A percentile compares a stretch with the other conserved stretches of the same genome.
phyloP scores from a whole-genome alignment of 208 protist species.

The Trypanosoma vivax region DNA sequence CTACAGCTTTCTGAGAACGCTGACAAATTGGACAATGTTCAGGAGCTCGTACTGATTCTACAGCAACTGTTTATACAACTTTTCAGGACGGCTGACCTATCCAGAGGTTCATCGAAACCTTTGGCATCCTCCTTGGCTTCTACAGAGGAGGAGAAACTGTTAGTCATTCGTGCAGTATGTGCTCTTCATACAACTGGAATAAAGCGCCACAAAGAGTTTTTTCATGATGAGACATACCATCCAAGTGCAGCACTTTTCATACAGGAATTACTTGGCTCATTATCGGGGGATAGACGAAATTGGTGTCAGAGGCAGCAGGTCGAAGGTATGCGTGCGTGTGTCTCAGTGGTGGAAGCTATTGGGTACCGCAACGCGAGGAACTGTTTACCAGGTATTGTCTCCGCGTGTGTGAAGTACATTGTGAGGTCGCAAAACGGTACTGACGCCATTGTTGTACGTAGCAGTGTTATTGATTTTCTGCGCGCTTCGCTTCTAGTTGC shows the following conservation, averaged over 20 bases:
- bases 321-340: slow-evolving; percentile 48
- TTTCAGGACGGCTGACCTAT: slow-evolving; percentile 27
- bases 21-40: slow-evolving; percentile 31
- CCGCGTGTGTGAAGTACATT: slow-evolving; percentile 61
- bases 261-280: slow-evolving; percentile 63
- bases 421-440: slow-evolving; percentile 56
- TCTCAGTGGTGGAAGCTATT: slow-evolving; percentile 45
- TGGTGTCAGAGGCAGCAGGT: slow-evolving; percentile 80
- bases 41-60: slow-evolving; percentile 45
- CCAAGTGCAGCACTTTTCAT: slow-evolving; percentile 76
- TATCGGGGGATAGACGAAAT: slow-evolving; percentile 60
- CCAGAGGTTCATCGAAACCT: slow-evolving; percentile 8
- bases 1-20: slow-evolving; percentile 30
- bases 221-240: slow-evolving; percentile 44
- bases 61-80: slow-evolving; percentile 61
- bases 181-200: slow-evolving; percentile 45
- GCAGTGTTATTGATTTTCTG: slow-evolving; percentile 48
- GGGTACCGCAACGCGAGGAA: slow-evolving; percentile 43
- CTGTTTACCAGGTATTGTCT: slow-evolving; percentile 75
- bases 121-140: slow-evolving; percentile 35
- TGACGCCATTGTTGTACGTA: slow-evolving; percentile 52
- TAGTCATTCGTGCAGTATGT: slow-evolving; percentile 42
- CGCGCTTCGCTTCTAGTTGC: slow-evolving; percentile 15
- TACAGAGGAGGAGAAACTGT: slow-evolving; percentile 62
- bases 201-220: slow-evolving; percentile 30